Base-by-base conservation (phyloP, 805 yeast species). In the Candida pini region DNA sequence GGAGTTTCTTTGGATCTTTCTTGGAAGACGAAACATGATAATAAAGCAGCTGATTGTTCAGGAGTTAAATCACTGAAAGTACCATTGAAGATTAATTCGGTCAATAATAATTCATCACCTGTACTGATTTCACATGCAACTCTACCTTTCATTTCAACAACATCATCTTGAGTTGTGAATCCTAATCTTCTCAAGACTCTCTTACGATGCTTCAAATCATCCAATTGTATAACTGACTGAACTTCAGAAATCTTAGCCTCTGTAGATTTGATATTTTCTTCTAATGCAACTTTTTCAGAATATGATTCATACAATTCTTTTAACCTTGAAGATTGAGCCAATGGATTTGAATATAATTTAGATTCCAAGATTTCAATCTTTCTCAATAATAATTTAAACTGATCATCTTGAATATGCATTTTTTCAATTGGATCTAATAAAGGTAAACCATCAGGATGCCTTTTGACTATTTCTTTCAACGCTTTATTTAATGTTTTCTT, bases 1-100 rank as follows among this genome's bases (percentile, higher is more conserved):
- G 96, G 92, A 0, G 78, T 72, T 53, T 85, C 95, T 55, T 88
- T 88, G 26, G 95, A 84, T 53, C 94, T 76, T 56, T 94, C 99
- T 59, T 92, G 96, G 73, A 92, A 92, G 5, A 94, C 97, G 61
- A 90, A 92, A 63, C 97, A 88, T 24, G 96, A 88, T 34, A 92
- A 62, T 34, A 92, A 63, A 0, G 97, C 86, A 9, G 97, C 97
- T 59, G 94, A 79, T 57, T 88, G 96, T 49, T 85, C 95, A 2
- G 96, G 81, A 5, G 78, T 70, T 41, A 92, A 67, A 33, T 87
- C 96, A 49, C 80, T 87, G 66, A 92, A 92, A 17, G 85, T 83
- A 73, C 97, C 97, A 56, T 89, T 89, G 70, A 92, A 92, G 21
- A 92, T 84, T 47, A 92, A 66, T 56, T 92, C 98, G 0, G 99